phyloP scores from a whole-genome alignment of 441 rosid genomes.

The Euphorbia celastroides region DNA sequence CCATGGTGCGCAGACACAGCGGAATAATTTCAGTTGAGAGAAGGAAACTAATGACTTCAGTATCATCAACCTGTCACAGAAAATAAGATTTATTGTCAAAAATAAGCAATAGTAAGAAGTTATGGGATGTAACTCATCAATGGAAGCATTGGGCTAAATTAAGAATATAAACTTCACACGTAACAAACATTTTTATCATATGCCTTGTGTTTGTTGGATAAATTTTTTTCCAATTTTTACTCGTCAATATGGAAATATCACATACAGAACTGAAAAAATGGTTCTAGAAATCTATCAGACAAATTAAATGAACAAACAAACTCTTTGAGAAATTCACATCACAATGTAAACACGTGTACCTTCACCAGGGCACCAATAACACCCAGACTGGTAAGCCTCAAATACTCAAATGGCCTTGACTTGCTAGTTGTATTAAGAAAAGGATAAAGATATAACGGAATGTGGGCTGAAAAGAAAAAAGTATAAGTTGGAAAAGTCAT shows the following conservation, averaged over 20 bases:
- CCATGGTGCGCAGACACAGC: slow-evolving; percentile 94
- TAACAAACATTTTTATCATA: background rate
- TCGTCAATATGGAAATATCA: background rate
- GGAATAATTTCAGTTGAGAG: slow-evolving; percentile 95
- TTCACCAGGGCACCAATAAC: slow-evolving; percentile 98
- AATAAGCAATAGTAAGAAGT: background rate
- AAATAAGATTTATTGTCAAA: background rate
- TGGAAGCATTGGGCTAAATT: background rate
- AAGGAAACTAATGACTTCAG: slow-evolving; percentile 96
- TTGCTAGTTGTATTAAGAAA: slow-evolving; percentile 96
- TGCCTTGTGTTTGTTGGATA: background rate
- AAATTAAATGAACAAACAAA: slow-evolving; percentile 1
- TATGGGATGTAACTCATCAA: background rate
- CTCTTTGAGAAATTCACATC: background rate
- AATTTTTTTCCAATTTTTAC: background rate
- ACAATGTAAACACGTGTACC: slow-evolving; percentile 39
- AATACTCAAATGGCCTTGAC: slow-evolving; percentile 93
- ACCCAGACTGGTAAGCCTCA: slow-evolving; percentile 96
- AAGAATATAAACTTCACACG: background rate
- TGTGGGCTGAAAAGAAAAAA: slow-evolving; percentile 68
- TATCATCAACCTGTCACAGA: slow-evolving; percentile 80
- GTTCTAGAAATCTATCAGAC: background rate
- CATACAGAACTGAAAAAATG: background rate
- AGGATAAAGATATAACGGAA: slow-evolving; percentile 90
- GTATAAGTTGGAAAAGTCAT: background rate